These are phyloP conservation scores for Aspergillus transmontanensis DNA, from an alignment of 2,329 filamentous ascomycete genomes.

Conservation along the genomic window DNA sequence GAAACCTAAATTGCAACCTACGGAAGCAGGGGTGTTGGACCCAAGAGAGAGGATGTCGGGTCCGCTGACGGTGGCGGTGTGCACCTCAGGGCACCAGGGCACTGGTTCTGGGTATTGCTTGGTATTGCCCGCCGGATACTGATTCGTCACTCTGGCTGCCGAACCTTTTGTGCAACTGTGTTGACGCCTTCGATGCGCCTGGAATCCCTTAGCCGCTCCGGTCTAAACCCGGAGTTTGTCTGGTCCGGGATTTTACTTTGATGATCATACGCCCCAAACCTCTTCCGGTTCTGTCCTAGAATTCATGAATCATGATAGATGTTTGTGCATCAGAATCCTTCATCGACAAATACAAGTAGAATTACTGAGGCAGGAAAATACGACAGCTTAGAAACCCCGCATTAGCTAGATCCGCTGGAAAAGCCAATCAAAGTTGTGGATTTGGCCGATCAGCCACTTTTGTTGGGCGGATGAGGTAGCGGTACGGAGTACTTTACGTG, in stretches of 20 bases:
- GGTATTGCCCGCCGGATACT: neutral
- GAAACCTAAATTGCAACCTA: neutral
- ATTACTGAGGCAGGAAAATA: neutral
- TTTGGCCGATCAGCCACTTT: constrained; percentile 15
- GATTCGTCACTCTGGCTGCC: constrained; percentile 3
- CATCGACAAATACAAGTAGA: neutral
- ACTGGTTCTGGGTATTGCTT: constrained; percentile 16
- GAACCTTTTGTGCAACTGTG: neutral
- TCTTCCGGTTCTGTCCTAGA: neutral
- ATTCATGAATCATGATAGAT: neutral
- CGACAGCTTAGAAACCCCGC: neutral
- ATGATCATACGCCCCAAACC: neutral
- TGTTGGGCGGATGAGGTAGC: neutral
- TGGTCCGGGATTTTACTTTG: neutral
- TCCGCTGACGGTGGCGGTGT: constrained; percentile 14
- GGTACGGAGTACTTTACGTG: neutral
- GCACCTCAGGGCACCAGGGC: constrained; percentile 6
- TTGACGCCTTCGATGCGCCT: neutral
- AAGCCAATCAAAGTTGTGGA: neutral
- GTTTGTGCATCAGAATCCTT: neutral
- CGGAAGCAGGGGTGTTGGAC: constrained; percentile 16
- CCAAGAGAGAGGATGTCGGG: constrained; percentile 22
- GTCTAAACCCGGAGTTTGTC: neutral
- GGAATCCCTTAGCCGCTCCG: neutral
- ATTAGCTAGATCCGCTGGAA: neutral